Evolutionary conservation across 164 flowering plant genomes (phyloP).

Genomic region (Akebia trifoliata): DNA sequence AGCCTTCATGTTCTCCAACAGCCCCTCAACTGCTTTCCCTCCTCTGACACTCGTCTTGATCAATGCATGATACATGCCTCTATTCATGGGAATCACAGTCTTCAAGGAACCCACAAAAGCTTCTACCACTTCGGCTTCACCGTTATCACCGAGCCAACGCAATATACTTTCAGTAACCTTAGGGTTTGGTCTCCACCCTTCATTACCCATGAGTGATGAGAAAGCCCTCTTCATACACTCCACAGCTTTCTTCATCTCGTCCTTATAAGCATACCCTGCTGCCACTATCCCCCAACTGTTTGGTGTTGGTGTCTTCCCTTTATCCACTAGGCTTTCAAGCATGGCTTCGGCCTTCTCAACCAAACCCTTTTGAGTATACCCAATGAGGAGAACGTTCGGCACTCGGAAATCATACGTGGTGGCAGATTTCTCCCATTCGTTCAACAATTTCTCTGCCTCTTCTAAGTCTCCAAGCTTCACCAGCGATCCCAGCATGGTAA

Average conservation of each 20-base stretch:
- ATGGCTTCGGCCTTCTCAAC: slow-evolving; percentile 51
- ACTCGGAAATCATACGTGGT: slow-evolving; percentile 52
- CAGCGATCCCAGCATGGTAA: slow-evolving; percentile 43
- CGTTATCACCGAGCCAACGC: slow-evolving; percentile 43
- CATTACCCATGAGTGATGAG: slow-evolving; percentile 20
- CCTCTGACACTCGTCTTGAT: slow-evolving; percentile 35
- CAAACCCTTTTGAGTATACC: slow-evolving; percentile 36
- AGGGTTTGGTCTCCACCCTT: slow-evolving; percentile 39
- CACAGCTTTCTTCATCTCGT: slow-evolving; percentile 35
- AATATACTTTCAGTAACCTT: slow-evolving; percentile 26
- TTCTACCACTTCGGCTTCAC: slow-evolving; percentile 34
- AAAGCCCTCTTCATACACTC: slow-evolving; percentile 46
- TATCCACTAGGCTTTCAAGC: slow-evolving; percentile 33
- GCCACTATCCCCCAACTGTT: slow-evolving; percentile 50
- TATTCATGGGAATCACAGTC: slow-evolving; percentile 25
- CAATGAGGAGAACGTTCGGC: slow-evolving; percentile 38
- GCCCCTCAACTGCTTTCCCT: slow-evolving; percentile 35
- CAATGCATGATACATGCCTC: slow-evolving; percentile 46
- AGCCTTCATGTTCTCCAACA: slow-evolving; percentile 42
- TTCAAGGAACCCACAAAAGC: slow-evolving; percentile 35
- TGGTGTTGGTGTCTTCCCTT: slow-evolving; percentile 36
- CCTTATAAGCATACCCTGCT: slow-evolving; percentile 28
- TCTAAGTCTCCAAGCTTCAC: slow-evolving; percentile 52
- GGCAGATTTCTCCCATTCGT: slow-evolving; percentile 63
- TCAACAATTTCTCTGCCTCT: slow-evolving; percentile 53